These are phyloP conservation scores for Meripilus lineatus DNA, from an alignment of 1,284 basidiomycete genomes.

Conservation along the genomic window DNA sequence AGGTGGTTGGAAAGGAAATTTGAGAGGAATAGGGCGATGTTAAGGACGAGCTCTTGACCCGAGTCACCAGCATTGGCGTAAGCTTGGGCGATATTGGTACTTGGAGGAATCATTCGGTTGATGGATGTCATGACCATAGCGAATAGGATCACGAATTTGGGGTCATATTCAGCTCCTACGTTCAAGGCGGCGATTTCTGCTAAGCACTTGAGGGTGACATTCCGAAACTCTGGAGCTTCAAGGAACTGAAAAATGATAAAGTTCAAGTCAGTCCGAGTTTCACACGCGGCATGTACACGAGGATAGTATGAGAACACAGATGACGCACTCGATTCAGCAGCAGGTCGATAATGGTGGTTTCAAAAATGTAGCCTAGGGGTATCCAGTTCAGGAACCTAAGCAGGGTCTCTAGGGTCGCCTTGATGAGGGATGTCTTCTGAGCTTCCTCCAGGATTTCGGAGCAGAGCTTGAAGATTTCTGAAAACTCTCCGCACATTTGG, in stretches of 20 bases:
- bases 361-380: conserved; percentile 97
- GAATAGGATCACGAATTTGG: conserved; percentile 97
- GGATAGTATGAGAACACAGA: conserved; percentile 6
- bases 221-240: conserved; percentile 95
- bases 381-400: conserved; percentile 99
- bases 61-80: conserved; percentile 90
- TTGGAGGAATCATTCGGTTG: conserved; percentile 97
- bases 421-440: conserved; percentile 95
- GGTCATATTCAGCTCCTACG: conserved; percentile 97
- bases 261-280: not conserved
- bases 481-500: conserved; percentile 96
- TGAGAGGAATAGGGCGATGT: conserved; percentile 93
- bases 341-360: conserved; percentile 96
- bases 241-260: conserved; percentile 71
- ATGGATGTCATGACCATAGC: conserved; percentile 97
- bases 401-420: conserved; percentile 93
- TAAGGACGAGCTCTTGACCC: conserved; percentile 96
- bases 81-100: conserved; percentile 90
- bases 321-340: conserved; percentile 79
- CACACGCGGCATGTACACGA: conserved; percentile 8
- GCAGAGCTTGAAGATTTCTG: conserved; percentile 94
- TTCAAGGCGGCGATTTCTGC: conserved; percentile 95
- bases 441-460: conserved; percentile 97
- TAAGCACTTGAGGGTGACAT: conserved; percentile 95
- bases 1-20: conserved; percentile 96